phyloP scores from a whole-genome alignment of 2,329 filamentous ascomycete species.

The Clonostachys byssicola region DNA sequence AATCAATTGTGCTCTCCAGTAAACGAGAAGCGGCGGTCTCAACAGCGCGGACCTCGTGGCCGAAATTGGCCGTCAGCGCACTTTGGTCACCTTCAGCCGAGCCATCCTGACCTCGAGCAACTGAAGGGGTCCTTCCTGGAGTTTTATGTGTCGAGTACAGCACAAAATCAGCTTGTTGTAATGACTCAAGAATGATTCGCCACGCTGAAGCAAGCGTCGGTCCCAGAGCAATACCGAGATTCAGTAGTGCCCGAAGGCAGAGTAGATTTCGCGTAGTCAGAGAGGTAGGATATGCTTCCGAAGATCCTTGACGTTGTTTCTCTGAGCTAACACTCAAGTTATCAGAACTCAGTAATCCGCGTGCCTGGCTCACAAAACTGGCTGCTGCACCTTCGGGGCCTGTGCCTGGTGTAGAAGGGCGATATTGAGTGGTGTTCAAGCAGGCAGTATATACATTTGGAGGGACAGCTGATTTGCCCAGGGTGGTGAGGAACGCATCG shows the following conservation, averaged over 20 bases:
- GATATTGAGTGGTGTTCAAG: slow-evolving; percentile 41
- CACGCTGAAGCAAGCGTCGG: slow-evolving; percentile 82
- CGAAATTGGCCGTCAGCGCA: slow-evolving; percentile 61
- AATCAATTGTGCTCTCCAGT: slow-evolving; percentile 89
- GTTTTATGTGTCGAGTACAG: slow-evolving; percentile 61
- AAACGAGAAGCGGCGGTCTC: slow-evolving; percentile 82
- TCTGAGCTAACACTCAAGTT: slow-evolving; percentile 32
- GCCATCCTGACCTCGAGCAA: slow-evolving; percentile 34
- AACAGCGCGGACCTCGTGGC: slow-evolving; percentile 79
- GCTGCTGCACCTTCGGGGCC: slow-evolving; percentile 42
- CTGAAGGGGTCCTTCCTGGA: slow-evolving; percentile 45
- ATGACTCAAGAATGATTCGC: slow-evolving; percentile 85
- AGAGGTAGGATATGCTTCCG: slow-evolving; percentile 46
- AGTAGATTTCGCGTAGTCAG: slow-evolving; percentile 87
- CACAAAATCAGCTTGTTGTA: slow-evolving; percentile 90
- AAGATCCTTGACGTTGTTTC: slow-evolving; percentile 48
- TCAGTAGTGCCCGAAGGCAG: slow-evolving; percentile 87
- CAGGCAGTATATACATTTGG: slow-evolving; percentile 67
- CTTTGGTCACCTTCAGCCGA: slow-evolving; percentile 46
- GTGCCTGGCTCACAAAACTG: slow-evolving; percentile 66
- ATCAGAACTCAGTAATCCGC: slow-evolving; percentile 71
- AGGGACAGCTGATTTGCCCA: slow-evolving; percentile 90
- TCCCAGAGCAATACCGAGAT: slow-evolving; percentile 89
- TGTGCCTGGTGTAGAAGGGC: slow-evolving; percentile 32
- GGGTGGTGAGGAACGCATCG: slow-evolving; percentile 90